Percentiles rank a stretch among this genome's conserved stretches.
Evolutionary conservation across 345 rosid species (phyloP).

Genomic region (Trapa incisa): DNA sequence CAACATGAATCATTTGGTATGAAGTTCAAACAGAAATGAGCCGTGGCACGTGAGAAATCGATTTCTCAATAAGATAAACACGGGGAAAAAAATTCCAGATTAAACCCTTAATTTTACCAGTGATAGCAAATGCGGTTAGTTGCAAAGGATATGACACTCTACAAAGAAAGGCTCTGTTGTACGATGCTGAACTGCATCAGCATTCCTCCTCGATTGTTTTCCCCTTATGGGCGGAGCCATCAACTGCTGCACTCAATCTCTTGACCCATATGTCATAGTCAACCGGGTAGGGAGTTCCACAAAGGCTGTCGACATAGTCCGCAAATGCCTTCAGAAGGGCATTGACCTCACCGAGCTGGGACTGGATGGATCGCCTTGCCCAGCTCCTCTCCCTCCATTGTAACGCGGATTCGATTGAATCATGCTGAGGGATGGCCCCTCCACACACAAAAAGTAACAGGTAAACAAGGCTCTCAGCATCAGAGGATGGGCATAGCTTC

Average conservation of each 20-base stretch:
- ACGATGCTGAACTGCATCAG: slow-evolving; percentile 11
- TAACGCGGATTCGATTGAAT: slow-evolving; percentile 55
- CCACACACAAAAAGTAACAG: slow-evolving; percentile 37
- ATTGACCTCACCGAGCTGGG: slow-evolving; percentile 42
- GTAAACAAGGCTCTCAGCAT: slow-evolving; percentile 52
- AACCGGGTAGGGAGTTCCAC: slow-evolving; percentile 58
- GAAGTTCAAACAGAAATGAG: neutral
- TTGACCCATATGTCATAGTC: slow-evolving; percentile 50
- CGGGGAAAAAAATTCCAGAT: neutral
- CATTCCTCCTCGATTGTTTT: slow-evolving; percentile 37
- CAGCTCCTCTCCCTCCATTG: slow-evolving; percentile 61
- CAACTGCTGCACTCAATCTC: slow-evolving; percentile 35
- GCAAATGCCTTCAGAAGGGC: slow-evolving; percentile 55
- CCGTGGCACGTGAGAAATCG: neutral
- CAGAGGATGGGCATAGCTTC: slow-evolving; percentile 54
- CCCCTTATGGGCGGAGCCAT: slow-evolving; percentile 34
- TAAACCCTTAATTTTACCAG: neutral
- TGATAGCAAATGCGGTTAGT: neutral
- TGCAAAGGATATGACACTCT: neutral
- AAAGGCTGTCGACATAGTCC: slow-evolving; percentile 58
- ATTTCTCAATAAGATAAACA: neutral
- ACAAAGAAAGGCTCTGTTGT: slow-evolving; percentile 1
- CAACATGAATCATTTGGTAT: too few relatives aligned
- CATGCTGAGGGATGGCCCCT: slow-evolving; percentile 38
- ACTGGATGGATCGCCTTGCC: slow-evolving; percentile 42